A percentile compares a stretch with the other conserved stretches of the same genome.
These are phyloP conservation scores for Candida pini DNA, from an alignment of 805 yeast species.

Conservation along the genomic window DNA sequence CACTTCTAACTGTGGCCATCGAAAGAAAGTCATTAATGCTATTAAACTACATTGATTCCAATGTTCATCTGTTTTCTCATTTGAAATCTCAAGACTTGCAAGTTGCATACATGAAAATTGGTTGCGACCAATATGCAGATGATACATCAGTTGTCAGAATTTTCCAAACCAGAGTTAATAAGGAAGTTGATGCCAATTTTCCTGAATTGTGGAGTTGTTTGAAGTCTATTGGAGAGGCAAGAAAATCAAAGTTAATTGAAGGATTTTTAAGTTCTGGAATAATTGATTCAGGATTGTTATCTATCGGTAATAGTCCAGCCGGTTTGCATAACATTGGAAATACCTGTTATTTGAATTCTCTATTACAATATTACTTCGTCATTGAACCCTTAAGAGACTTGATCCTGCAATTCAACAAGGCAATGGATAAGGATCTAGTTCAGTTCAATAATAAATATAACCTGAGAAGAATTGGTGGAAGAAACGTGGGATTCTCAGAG, in stretches of 20 bases:
- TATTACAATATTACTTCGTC: constrained; percentile 85
- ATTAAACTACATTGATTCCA: constrained; percentile 46
- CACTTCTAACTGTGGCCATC: constrained; percentile 58
- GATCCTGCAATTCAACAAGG: constrained; percentile 49
- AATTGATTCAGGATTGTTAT: constrained; percentile 52
- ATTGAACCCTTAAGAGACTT: constrained; percentile 73
- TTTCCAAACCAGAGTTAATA: constrained; percentile 41
- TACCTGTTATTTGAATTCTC: constrained; percentile 89
- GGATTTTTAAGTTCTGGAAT: constrained; percentile 58
- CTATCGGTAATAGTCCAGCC: constrained; percentile 75
- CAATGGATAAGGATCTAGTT: constrained; percentile 21
- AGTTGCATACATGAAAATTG: constrained; percentile 45
- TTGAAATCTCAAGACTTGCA: constrained; percentile 13
- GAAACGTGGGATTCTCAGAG: constrained; percentile 74
- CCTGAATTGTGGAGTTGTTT: constrained; percentile 54
- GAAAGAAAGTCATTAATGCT: constrained; percentile 52
- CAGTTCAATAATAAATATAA: constrained; percentile 28
- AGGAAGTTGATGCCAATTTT: constrained; percentile 42
- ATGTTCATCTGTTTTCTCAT: constrained; percentile 30
- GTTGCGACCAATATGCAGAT: constrained; percentile 42
- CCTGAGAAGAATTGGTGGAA: constrained; percentile 78
- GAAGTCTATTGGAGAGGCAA: constrained; percentile 45
- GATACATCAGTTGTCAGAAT: constrained; percentile 52
- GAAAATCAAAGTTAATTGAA: constrained; percentile 49
- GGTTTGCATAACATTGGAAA: constrained; percentile 94